Conservation (phyloP, 2,329 filamentous ascomycete species). For the Aspergillus sojae region DNA sequence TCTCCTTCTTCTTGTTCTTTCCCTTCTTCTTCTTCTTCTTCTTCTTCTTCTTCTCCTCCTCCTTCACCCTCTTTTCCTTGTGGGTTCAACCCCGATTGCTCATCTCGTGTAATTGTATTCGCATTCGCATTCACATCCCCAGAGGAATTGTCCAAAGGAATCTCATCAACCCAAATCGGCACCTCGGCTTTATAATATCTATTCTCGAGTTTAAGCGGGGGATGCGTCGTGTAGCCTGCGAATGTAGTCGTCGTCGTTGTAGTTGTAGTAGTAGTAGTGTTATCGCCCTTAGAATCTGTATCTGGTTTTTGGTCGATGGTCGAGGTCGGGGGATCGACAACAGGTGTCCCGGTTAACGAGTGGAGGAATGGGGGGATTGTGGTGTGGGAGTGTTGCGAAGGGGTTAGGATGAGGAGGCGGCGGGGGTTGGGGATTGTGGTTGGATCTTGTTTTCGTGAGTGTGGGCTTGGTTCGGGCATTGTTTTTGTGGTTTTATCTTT, state of each 20-base stretch:
- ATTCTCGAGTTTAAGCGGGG: slow-evolving; percentile 43
- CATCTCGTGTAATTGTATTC: background rate
- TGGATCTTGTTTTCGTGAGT: slow-evolving; percentile 6
- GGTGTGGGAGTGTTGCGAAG: slow-evolving; percentile 36
- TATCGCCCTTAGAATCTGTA: too few relatives aligned
- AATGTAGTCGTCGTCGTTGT: slow-evolving; percentile 27
- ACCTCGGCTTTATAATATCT: slow-evolving; percentile 50
- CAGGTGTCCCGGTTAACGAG: slow-evolving; percentile 37
- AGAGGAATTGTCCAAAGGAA: slow-evolving; percentile 27
- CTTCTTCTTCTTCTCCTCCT: too few relatives aligned
- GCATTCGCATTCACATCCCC: too few relatives aligned
- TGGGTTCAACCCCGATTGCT: background rate
- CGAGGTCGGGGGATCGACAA: slow-evolving; percentile 17
- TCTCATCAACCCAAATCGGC: slow-evolving; percentile 51
- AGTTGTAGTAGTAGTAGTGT: too few relatives aligned
- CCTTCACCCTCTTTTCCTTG: too few relatives aligned
- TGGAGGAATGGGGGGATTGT: slow-evolving; percentile 42
- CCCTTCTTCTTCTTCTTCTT: too few relatives aligned
- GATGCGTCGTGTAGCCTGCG: slow-evolving; percentile 50
- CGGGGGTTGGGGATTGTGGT: slow-evolving; percentile 40
- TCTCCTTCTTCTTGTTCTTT: background rate
- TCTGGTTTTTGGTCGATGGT: background rate
- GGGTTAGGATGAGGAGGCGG: slow-evolving; percentile 45
- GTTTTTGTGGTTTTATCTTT: slow-evolving; percentile 3
- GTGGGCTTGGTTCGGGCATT: slow-evolving; percentile 9